Conservation (phyloP, 331 rosid genomes). For the Malus hybrid region DNA sequence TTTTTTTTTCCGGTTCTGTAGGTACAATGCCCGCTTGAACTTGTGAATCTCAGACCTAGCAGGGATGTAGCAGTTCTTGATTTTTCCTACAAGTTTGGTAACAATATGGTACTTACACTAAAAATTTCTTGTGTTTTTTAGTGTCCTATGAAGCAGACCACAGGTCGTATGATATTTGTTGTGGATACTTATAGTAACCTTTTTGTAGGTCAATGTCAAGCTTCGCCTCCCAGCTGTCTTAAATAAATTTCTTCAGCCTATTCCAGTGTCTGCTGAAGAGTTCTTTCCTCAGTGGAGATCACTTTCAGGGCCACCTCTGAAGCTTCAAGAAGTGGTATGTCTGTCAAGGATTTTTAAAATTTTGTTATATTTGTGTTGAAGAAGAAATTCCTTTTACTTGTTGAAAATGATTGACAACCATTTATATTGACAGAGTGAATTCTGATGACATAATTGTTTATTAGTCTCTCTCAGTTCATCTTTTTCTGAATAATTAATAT, state of each 20-base stretch:
- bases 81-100: slow-evolving; percentile 89
- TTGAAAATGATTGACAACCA: neutral
- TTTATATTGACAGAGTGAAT: neutral
- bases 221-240: slow-evolving; percentile 93
- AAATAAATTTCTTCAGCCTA: slow-evolving; percentile 88
- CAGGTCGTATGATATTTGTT: neutral
- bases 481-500: neutral
- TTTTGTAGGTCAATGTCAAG: slow-evolving; percentile 63
- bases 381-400: neutral
- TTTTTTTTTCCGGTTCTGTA: slow-evolving; percentile 12
- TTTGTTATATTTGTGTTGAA: neutral
- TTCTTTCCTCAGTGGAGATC: slow-evolving; percentile 98
- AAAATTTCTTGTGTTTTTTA: neutral
- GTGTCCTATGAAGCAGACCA: slow-evolving; percentile 6
- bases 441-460: neutral
- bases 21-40: slow-evolving; percentile 99
- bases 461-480: neutral
- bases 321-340: slow-evolving; percentile 99
- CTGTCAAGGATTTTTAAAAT: neutral
- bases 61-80: slow-evolving; percentile 95
- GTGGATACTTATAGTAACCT: slow-evolving; percentile 4
- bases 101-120: slow-evolving; percentile 53
- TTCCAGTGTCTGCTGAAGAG: slow-evolving; percentile 72
- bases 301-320: slow-evolving; percentile 92
- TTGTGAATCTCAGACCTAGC: slow-evolving; percentile 82